Percentiles rank a stretch among this genome's conserved stretches.
Conservation (phyloP, 2,329 filamentous ascomycete species). For the Didymella pomorum region DNA sequence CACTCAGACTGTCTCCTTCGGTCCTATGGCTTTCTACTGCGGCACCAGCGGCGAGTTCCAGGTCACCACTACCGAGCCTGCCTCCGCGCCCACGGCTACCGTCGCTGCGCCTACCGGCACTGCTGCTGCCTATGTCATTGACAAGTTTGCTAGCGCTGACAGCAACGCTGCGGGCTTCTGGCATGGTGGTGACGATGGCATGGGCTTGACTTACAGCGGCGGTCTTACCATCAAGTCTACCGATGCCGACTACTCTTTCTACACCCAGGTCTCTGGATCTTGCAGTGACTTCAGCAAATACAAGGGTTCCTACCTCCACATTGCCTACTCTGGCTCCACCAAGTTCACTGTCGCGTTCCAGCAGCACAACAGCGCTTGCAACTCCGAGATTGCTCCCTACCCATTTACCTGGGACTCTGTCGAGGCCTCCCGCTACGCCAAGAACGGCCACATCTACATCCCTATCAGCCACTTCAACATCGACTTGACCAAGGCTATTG, state of each 20-base stretch:
- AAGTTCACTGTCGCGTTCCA: slow-evolving; percentile 71
- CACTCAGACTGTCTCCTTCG: slow-evolving; percentile 59
- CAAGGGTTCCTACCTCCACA: slow-evolving; percentile 68
- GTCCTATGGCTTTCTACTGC: slow-evolving; percentile 67
- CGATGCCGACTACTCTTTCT: slow-evolving; percentile 68
- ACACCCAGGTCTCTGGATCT: slow-evolving; percentile 64
- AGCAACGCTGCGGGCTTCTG: slow-evolving; percentile 69
- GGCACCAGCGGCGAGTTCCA: slow-evolving; percentile 62
- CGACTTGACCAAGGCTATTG: slow-evolving; percentile 63
- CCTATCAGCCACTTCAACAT: slow-evolving; percentile 72
- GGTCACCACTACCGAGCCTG: slow-evolving; percentile 52
- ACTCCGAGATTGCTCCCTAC: slow-evolving; percentile 64
- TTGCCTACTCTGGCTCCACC: slow-evolving; percentile 68
- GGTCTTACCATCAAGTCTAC: slow-evolving; percentile 65
- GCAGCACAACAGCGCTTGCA: slow-evolving; percentile 70
- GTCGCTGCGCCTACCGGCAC: slow-evolving; percentile 61
- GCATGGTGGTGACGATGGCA: slow-evolving; percentile 70
- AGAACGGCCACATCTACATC: slow-evolving; percentile 67
- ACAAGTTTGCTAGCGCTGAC: slow-evolving; percentile 63
- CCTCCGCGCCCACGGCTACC: slow-evolving; percentile 57
- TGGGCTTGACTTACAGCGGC: slow-evolving; percentile 61
- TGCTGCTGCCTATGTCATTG: slow-evolving; percentile 63
- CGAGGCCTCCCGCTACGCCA: slow-evolving; percentile 68
- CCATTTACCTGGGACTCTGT: slow-evolving; percentile 74
- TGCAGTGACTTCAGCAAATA: slow-evolving; percentile 66